Evolutionary conservation across 371 early-diverging fungal genomes (phyloP).

Genomic region (Dichotomocladium elegans): DNA sequence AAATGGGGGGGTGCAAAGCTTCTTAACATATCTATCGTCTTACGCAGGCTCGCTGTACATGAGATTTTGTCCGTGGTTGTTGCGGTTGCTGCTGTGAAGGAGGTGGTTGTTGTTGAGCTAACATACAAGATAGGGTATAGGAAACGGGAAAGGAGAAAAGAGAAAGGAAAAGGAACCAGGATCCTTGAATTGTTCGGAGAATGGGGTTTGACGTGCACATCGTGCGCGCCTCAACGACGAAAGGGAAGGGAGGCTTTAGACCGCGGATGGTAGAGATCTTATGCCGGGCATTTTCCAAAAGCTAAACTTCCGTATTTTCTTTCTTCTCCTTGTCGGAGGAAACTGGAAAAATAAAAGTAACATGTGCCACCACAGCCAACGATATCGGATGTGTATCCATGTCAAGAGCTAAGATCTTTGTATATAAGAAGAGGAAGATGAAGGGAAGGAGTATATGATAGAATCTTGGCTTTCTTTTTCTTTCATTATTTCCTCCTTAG

Average conservation of each 20-base stretch:
- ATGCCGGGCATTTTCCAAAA: slow-evolving; percentile 3
- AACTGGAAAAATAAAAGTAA: too few species aligned
- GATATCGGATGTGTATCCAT: too few species aligned
- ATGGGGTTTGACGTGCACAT: slow-evolving; percentile 1
- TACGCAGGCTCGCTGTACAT: slow-evolving; percentile 5
- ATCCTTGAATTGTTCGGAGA: background rate
- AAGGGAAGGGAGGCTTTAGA: background rate
- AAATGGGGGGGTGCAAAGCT: background rate
- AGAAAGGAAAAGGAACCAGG: background rate
- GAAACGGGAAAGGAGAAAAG: background rate
- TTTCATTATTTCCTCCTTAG: too few species aligned
- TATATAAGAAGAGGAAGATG: too few species aligned
- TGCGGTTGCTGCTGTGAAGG: background rate
- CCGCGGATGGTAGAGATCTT: too few species aligned
- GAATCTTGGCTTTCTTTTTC: too few species aligned
- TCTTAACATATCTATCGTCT: background rate
- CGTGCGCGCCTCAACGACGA: background rate
- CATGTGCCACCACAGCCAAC: too few species aligned
- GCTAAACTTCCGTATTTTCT: background rate
- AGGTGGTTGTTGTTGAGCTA: background rate
- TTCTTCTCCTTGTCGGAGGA: background rate
- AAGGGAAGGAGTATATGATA: too few species aligned
- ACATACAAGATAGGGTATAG: background rate
- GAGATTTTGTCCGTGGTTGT: background rate
- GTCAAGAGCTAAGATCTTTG: too few species aligned